phyloP scores from a whole-genome alignment of 352 stramenopile species.

The Thraustotheca clavata region DNA sequence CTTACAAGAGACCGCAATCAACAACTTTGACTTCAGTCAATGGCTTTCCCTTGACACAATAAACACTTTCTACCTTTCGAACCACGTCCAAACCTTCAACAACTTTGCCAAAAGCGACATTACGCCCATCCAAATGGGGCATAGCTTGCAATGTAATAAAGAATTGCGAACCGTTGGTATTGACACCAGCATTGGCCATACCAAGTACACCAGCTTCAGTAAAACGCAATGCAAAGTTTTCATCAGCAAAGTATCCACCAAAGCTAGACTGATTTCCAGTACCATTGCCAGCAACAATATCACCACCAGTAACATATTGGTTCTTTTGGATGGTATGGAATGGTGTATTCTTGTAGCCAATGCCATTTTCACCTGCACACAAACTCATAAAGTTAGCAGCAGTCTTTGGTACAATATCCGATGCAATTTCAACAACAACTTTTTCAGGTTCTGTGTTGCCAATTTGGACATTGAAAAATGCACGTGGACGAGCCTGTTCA shows the following conservation, averaged over 20 bases:
- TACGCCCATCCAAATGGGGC: slow-evolving; percentile 79
- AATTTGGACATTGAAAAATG: slow-evolving; percentile 78
- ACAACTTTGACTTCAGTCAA: slow-evolving; percentile 75
- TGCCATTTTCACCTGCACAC: slow-evolving; percentile 50
- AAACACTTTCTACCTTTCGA: slow-evolving; percentile 74
- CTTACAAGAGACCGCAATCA: slow-evolving; percentile 67
- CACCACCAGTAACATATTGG: slow-evolving; percentile 60
- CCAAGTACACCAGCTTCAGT: slow-evolving; percentile 72
- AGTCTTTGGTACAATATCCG: slow-evolving; percentile 73
- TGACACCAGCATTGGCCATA: slow-evolving; percentile 97
- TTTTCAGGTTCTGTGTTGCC: slow-evolving; percentile 62
- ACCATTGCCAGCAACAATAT: slow-evolving; percentile 64
- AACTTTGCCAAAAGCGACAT: slow-evolving; percentile 83
- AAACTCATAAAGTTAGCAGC: slow-evolving; percentile 70
- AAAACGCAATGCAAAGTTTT: slow-evolving; percentile 84
- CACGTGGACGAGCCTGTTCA: slow-evolving; percentile 43
- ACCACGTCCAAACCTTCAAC: slow-evolving; percentile 76
- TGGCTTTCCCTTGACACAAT: slow-evolving; percentile 75
- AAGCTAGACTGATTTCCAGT: slow-evolving; percentile 66
- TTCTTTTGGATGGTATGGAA: slow-evolving; percentile 84
- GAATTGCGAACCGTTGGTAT: slow-evolving; percentile 99
- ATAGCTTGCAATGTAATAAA: slow-evolving; percentile 93
- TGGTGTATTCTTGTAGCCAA: slow-evolving; percentile 72
- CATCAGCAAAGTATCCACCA: slow-evolving; percentile 69
- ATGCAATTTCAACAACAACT: slow-evolving; percentile 73